Base-by-base conservation (phyloP, 768 basidiomycete species). In the Xerocomellus dryophilus region DNA sequence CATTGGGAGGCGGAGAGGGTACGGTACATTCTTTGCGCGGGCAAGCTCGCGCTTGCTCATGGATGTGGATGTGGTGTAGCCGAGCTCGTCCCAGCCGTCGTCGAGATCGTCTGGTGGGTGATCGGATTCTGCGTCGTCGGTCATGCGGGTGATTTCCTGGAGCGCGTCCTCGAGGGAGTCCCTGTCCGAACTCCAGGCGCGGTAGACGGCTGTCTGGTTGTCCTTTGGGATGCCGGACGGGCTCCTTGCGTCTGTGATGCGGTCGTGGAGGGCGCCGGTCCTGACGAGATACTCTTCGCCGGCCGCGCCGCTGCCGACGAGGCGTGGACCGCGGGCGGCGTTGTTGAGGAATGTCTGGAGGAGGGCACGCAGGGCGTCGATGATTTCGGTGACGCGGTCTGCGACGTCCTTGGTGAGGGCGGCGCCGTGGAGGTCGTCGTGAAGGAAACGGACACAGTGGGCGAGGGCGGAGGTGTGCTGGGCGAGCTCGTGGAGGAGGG, bases 51-150 rank as follows among this genome's bases (percentile, higher is more conserved):
- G 66, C 2, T 65, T 57, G 34, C 74, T 72, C 68, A 88, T 70
- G 39, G 70, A 76, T n/a, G 63, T 71, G 6, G 70, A 75, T n/a
- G 63, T 70, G 6, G 79, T 67, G n/a, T 69, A 74, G 0, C 78
- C 83, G 17, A 89, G 71, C 60, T 88, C 86, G 51, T 80, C 80
- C 85, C 84, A 86, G 5, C 84, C 86, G 63, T 82, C 81, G 51
- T 78, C 76, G 8, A 46, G 3, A 10, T 53, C 47, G 23, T 53
- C 52, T 5, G 42, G 35, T 1, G 48, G 17, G 41, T 70, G 67
- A 14, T 73, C 73, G 12, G 64, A 67, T 14, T 61, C 63, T 3
- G 62, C 71, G 25, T 77, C 68, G 27, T 77, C 71, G 50, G 82
- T 70, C 73, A 89, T 79, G 48, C 77, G 78, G 27, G 71, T 70